Conservation (phyloP, 306 rosid genomes). For the Gastrolobium bilobum region DNA sequence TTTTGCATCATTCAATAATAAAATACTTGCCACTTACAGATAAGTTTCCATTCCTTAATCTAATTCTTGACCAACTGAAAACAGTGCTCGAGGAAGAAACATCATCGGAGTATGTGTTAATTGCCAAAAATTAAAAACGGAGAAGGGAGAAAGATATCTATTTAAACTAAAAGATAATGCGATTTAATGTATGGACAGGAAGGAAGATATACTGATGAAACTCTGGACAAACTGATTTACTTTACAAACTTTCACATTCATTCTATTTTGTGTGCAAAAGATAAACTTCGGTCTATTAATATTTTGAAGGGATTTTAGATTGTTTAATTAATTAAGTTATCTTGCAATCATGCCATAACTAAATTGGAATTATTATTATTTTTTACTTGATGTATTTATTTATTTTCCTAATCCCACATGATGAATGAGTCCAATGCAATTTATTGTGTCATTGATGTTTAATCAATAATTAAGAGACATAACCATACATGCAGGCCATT, state of each 20-base stretch:
- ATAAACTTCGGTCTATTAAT: neutral
- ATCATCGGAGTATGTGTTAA: conserved; percentile 6
- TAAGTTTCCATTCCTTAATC: conserved; percentile 7
- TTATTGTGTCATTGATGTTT: neutral
- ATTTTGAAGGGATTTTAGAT: neutral
- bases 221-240: neutral
- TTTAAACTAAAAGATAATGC: neutral
- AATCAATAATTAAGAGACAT: neutral
- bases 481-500: conserved; percentile 33
- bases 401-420: neutral
- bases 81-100: conserved; percentile 21
- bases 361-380: too few relatives aligned
- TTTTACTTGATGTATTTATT: neutral
- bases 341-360: neutral
- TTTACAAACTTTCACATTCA: conserved; percentile 2
- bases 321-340: conserved; percentile 6
- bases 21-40: neutral
- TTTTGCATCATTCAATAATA: neutral
- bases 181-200: neutral
- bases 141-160: neutral
- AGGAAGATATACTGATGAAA: neutral
- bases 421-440: conserved; percentile 1
- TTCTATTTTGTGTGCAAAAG: neutral
- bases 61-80: conserved; percentile 23
- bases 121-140: conserved; percentile 2